A percentile compares a stretch with the other conserved stretches of the same genome.
phyloP scores from a whole-genome alignment of 2,329 filamentous ascomycete genomes.

The Meredithiella fracta region DNA sequence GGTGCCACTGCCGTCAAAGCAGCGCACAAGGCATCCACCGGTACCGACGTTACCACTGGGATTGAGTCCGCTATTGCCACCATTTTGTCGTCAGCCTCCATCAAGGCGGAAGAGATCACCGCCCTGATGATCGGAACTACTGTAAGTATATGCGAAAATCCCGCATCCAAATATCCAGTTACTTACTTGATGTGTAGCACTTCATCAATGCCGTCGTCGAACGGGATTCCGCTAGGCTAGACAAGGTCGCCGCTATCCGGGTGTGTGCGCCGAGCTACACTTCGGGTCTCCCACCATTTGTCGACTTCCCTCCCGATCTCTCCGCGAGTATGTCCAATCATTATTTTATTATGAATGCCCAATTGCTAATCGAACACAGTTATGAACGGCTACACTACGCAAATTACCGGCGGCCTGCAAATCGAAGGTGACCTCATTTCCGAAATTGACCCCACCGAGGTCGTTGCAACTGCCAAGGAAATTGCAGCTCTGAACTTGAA shows the following conservation, averaged over 20 bases:
- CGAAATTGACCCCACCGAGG: slow-evolving; percentile 10
- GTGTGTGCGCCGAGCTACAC: slow-evolving; percentile 29
- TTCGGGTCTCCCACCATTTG: slow-evolving; percentile 32
- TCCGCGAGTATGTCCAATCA: neutral
- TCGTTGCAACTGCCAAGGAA: slow-evolving; percentile 14
- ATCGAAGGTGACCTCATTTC: slow-evolving; percentile 17
- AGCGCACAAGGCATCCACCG: slow-evolving; percentile 32
- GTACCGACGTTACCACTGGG: slow-evolving; percentile 29
- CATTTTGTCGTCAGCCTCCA: slow-evolving; percentile 1
- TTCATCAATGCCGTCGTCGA: slow-evolving; percentile 44
- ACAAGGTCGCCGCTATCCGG: slow-evolving; percentile 36
- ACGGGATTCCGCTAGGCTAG: slow-evolving; percentile 31
- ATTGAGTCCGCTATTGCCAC: slow-evolving; percentile 21
- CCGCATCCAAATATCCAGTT: neutral
- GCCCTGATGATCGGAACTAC: slow-evolving; percentile 39
- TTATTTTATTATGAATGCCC: neutral
- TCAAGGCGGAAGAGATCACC: slow-evolving; percentile 23
- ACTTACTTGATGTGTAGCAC: slow-evolving; percentile 20
- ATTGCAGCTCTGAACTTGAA: slow-evolving; percentile 19
- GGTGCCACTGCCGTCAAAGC: slow-evolving; percentile 15
- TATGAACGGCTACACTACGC: slow-evolving; percentile 16
- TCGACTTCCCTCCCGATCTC: slow-evolving; percentile 36
- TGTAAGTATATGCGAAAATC: neutral
- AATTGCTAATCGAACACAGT: slow-evolving; percentile 2
- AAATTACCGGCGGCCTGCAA: slow-evolving; percentile 16